Conservation (phyloP, 129 eudicot species). For the Flaveria bidentis region DNA sequence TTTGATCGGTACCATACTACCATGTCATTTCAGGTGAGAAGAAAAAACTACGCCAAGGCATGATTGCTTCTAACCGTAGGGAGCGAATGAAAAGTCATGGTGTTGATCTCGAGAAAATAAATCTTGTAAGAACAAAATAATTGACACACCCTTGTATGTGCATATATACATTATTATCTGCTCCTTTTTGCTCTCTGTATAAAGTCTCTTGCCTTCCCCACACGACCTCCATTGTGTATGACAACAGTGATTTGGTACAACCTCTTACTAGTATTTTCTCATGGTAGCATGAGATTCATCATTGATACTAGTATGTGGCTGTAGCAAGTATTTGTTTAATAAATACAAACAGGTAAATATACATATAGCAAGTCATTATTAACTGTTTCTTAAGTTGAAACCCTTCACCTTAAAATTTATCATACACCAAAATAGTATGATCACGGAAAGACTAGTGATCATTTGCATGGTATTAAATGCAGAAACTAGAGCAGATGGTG, state of each 20-base stretch:
- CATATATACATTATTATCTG: not conserved
- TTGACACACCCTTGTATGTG: not conserved
- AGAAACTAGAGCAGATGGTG: slow-evolving; percentile 88
- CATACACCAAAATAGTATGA: not conserved
- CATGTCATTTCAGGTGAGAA: slow-evolving; percentile 68
- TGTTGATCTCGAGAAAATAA: slow-evolving; percentile 82
- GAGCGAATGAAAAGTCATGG: slow-evolving; percentile 87
- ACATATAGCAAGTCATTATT: not conserved
- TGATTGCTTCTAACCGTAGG: slow-evolving; percentile 68
- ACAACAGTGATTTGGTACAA: not conserved
- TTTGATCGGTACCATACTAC: not conserved
- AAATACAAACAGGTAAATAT: not conserved
- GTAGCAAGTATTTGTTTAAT: not conserved
- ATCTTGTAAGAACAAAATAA: slow-evolving; percentile 51
- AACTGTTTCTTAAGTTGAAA: not conserved
- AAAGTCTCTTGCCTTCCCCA: slow-evolving; percentile 9
- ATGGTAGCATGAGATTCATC: not conserved
- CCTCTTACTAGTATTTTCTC: not conserved
- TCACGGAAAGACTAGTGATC: not conserved
- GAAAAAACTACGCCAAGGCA: slow-evolving; percentile 81
- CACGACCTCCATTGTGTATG: not conserved
- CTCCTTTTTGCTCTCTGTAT: not conserved
- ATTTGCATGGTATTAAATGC: slow-evolving; percentile 36
- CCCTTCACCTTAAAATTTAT: not conserved
- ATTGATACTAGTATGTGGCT: not conserved